These are phyloP conservation scores for Picea glauca DNA, from an alignment of 75 land plant species.

Conservation along the genomic window DNA sequence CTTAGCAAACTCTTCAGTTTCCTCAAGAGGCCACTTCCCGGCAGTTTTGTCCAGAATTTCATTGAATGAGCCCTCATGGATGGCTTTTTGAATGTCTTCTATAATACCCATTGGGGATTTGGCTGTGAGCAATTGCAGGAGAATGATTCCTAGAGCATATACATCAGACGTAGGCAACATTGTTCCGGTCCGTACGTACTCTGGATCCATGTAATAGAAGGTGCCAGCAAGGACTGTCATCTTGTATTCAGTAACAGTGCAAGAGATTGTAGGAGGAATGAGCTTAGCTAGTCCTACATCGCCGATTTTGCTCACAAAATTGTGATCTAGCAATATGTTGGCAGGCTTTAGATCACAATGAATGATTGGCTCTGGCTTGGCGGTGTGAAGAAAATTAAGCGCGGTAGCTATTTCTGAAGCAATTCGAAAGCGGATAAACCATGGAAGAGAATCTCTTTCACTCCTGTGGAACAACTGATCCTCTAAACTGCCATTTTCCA, in stretches of 20 bases:
- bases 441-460: conserved; percentile 18
- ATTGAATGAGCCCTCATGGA: neutral
- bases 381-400: conserved; percentile 18
- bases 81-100: conserved; percentile 9
- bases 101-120: conserved; percentile 14
- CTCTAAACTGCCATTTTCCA: conserved; percentile 22
- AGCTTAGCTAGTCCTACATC: conserved; percentile 27
- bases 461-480: conserved; percentile 14
- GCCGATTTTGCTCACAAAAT: conserved; percentile 28
- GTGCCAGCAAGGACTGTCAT: conserved; percentile 29
- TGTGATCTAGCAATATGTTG: conserved; percentile 27
- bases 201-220: conserved; percentile 45
- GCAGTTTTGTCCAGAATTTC: conserved; percentile 15
- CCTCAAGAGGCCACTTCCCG: conserved; percentile 22
- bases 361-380: conserved; percentile 30
- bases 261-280: conserved; percentile 10
- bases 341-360: conserved; percentile 41
- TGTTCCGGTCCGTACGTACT: conserved; percentile 27
- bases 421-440: conserved; percentile 23
- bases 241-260: conserved; percentile 15
- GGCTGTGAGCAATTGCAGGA: conserved; percentile 36
- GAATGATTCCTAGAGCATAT: conserved; percentile 33
- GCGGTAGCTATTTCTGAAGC: conserved; percentile 21
- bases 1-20: conserved; percentile 18
- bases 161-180: conserved; percentile 30